Evolutionary conservation across 345 rosid species (phyloP).

Genomic region (Erucastrum elatum): DNA sequence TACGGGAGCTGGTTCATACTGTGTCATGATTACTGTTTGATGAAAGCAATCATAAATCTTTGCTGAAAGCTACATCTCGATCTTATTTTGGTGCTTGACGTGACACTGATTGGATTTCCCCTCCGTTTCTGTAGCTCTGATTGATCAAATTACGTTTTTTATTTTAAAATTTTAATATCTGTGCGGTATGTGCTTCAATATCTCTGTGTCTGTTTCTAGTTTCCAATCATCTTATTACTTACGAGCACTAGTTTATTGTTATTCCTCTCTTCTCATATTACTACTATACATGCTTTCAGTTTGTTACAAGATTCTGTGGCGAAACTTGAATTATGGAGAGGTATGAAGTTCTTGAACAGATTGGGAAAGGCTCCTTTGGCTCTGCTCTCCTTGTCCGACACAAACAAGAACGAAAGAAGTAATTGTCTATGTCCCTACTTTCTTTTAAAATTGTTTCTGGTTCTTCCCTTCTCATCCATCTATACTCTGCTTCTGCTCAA

Average conservation of each 20-base stretch:
- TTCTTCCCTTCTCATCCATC: neutral
- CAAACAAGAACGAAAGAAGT: conserved; percentile 90
- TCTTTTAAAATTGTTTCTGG: neutral
- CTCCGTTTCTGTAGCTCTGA: neutral
- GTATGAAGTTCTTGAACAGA: conserved; percentile 87
- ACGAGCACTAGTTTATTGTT: neutral
- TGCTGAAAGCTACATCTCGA: conserved; percentile 32
- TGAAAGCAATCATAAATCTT: conserved; percentile 37
- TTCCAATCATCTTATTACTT: neutral
- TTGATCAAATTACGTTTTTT: neutral
- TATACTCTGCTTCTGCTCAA: conserved; percentile 5
- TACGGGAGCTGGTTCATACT: conserved; percentile 4
- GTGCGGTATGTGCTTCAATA: neutral
- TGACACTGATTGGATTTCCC: conserved; percentile 32
- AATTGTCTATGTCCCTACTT: neutral
- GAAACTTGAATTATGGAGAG: conserved; percentile 59
- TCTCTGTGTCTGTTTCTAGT: neutral
- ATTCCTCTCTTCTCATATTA: neutral
- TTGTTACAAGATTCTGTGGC: conserved; percentile 3
- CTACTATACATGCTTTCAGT: neutral
- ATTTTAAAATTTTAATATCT: neutral
- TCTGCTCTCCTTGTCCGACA: conserved; percentile 98
- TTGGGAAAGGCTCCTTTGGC: conserved; percentile 96
- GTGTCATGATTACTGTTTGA: conserved; percentile 22
- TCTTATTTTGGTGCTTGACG: conserved; percentile 21